Base-by-base conservation (phyloP, 2,329 filamentous ascomycete genomes). In the Aschersonia sp. region DNA sequence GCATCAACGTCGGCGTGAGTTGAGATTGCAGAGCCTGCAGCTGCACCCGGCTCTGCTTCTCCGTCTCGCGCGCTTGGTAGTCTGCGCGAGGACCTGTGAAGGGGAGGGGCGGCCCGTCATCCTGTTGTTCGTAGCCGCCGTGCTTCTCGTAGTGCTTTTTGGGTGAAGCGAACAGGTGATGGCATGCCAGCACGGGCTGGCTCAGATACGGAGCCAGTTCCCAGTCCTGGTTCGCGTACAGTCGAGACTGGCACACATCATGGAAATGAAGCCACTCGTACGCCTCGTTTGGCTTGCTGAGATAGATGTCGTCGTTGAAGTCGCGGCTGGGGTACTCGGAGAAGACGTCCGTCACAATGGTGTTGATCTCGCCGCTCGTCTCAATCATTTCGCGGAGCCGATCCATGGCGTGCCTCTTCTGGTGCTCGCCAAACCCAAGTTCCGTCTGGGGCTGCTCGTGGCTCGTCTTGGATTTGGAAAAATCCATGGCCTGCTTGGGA, bases 221-320 rank as follows among this genome's bases (percentile, higher is more conserved):
- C 85, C 92, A 98, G 48, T 94, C 89, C 61, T 96, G 91, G 50
- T 78, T 82, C n/a, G 79, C 70, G 60, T 82, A 94, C 1, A 97
- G 75, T 40, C 82, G 80, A 1, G 82, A 81, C 30, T 87, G 88
- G 52, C 94, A 81, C 0, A 73, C 71, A 58, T 97, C 92, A 64
- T 96, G 86, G 65, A 98, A 97, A 62, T 94, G 74, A 48, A 98
- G 77, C 92, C 92, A 98, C 59, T 96, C 91, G 63, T 95, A 94
- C 1, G 87, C 87, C 61, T 77, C 70, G 54, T 84, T 81, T 0
- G 94, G 94, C 60, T 98, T 98, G 35, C 82, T 85, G 32, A 98
- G 79, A 55, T 87, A 84, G 1, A 82, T 84, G 63, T 98, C 92
- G 61, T 98, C 92, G 67, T 96, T 94, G 65, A 85, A 98, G 28